Conservation (phyloP, 2,329 filamentous ascomycete genomes). For the Penicillium aurantiogriseum region DNA sequence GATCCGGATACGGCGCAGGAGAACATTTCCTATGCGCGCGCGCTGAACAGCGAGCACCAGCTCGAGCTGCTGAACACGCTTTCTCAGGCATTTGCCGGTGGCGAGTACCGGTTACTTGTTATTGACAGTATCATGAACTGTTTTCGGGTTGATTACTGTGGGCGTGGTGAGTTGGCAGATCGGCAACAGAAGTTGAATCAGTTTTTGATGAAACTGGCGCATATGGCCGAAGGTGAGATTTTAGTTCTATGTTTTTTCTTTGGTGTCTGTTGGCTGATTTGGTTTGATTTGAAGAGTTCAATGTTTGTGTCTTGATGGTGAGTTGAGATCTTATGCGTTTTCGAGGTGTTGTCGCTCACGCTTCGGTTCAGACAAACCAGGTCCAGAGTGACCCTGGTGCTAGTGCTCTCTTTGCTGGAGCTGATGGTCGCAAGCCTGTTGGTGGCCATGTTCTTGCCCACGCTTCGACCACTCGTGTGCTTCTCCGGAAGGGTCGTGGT, state of each 20-base stretch:
- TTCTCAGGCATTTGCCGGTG: conserved; percentile 59
- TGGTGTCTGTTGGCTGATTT: conserved; percentile 6
- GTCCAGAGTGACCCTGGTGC: conserved; percentile 70
- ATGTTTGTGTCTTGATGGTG: conserved; percentile 63
- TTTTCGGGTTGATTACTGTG: conserved; percentile 66
- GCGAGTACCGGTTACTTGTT: conserved; percentile 65
- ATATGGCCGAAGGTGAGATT: conserved; percentile 60
- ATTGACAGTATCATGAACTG: conserved; percentile 70
- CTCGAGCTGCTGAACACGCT: conserved; percentile 63
- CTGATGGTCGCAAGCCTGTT: conserved; percentile 66
- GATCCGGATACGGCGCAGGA: conserved; percentile 61
- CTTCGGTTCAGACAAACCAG: conserved; percentile 59
- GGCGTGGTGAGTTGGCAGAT: conserved; percentile 66
- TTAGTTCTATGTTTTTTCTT: background rate
- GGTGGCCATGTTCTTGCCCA: conserved; percentile 69
- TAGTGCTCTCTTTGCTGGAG: conserved; percentile 64
- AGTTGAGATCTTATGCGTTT: conserved; percentile 6
- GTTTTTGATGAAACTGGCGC: conserved; percentile 62
- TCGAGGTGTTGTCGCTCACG: conserved; percentile 5
- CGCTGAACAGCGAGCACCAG: conserved; percentile 65
- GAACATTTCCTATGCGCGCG: conserved; percentile 66
- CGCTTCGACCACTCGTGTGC: conserved; percentile 64
- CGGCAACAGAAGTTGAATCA: conserved; percentile 67
- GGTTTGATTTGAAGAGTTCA: conserved; percentile 55
- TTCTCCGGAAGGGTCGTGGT: conserved; percentile 66